Evolutionary conservation across 1,139 yeast species (phyloP).

Genomic region (Candida sp.): DNA sequence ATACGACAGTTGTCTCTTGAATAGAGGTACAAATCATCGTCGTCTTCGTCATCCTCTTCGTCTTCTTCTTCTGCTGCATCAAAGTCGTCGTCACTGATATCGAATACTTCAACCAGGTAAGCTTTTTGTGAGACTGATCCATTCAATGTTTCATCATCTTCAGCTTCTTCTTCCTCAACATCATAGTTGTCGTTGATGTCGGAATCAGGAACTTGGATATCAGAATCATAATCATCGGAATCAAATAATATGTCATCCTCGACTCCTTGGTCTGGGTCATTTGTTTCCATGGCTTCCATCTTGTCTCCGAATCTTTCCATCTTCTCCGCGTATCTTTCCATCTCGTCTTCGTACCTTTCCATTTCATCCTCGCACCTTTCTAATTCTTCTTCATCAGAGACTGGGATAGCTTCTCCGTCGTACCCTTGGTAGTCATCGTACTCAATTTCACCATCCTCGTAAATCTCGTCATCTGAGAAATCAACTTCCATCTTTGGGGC

Average conservation of each 20-base stretch:
- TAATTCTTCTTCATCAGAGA: not conserved
- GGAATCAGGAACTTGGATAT: not conserved
- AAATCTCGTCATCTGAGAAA: not conserved
- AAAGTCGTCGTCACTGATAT: not conserved
- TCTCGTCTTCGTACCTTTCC: not conserved
- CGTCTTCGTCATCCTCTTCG: constrained; percentile 11
- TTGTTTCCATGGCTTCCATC: too few species aligned
- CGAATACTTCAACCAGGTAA: not conserved
- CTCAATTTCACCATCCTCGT: not conserved
- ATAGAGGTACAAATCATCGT: constrained; percentile 5
- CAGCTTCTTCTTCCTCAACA: not conserved
- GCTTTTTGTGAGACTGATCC: not conserved
- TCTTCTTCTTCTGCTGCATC: not conserved
- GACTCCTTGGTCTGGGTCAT: not conserved
- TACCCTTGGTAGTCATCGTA: not conserved
- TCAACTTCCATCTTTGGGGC: not conserved
- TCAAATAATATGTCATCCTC: not conserved
- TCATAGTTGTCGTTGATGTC: not conserved
- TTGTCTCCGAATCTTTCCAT: not conserved
- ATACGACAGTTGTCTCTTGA: constrained; percentile 1
- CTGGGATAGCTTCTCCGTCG: not conserved
- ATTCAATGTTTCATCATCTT: constrained; percentile 3
- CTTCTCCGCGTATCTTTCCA: not conserved
- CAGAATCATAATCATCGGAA: not conserved
- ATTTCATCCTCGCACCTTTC: not conserved